Percentiles rank a stretch among this genome's conserved stretches.
Conservation (phyloP, 208 protist species). For the Wallacemonas collosoma region DNA sequence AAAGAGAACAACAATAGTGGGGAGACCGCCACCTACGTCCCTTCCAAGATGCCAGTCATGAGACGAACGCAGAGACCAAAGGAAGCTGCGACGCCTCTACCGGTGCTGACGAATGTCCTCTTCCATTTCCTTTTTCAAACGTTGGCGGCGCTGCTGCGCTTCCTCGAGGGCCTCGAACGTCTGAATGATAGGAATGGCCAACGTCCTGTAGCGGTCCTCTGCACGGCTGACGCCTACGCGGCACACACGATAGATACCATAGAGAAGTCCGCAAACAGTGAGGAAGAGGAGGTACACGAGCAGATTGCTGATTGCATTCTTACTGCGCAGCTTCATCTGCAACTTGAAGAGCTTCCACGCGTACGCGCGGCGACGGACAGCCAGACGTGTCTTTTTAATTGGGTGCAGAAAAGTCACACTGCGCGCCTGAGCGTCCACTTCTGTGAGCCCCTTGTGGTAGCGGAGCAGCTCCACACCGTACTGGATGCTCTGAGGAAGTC, state of each 20-base stretch:
- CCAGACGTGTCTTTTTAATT: constrained; percentile 34
- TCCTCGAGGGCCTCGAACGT: constrained; percentile 82
- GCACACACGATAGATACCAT: constrained; percentile 78
- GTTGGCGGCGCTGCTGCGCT: constrained; percentile 46
- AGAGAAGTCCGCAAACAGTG: constrained; percentile 66
- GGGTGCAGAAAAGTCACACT: constrained; percentile 16
- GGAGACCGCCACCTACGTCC: too few species aligned
- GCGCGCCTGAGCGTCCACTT: constrained; percentile 43
- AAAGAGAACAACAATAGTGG: too few species aligned
- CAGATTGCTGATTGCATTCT: constrained; percentile 70
- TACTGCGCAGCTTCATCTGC: constrained; percentile 59
- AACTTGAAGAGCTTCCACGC: constrained; percentile 63
- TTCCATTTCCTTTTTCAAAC: constrained; percentile 68
- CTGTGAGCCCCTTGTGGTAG: constrained; percentile 60
- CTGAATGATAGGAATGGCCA: constrained; percentile 79
- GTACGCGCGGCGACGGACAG: constrained; percentile 46
- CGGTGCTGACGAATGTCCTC: constrained; percentile 62
- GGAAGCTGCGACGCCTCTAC: background rate
- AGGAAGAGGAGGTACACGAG: constrained; percentile 77
- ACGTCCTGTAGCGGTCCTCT: constrained; percentile 72
- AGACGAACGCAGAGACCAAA: too few species aligned
- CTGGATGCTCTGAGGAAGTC: constrained; percentile 46
- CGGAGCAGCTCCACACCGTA: constrained; percentile 65
- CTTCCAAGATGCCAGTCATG: too few species aligned
- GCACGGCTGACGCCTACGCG: constrained; percentile 75